Percentiles rank a stretch among this genome's conserved stretches.
Conservation (phyloP, 768 basidiomycete genomes). For the Rhodotorula babjevae region DNA sequence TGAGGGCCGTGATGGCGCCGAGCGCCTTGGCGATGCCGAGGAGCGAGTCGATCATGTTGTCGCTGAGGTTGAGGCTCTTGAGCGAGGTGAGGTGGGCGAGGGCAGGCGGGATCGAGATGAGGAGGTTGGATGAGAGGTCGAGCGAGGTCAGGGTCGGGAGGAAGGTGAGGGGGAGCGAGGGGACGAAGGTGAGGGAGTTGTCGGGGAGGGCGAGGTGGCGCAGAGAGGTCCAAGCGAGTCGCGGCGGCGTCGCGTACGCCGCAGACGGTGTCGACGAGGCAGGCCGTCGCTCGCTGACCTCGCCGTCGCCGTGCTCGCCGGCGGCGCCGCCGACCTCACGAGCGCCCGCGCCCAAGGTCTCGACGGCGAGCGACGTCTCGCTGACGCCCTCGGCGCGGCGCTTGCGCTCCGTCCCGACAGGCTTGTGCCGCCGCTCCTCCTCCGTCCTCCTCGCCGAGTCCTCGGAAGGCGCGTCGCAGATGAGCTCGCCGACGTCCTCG, state of each 20-base stretch:
- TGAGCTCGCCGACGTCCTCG: conserved; percentile 71
- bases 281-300: background rate
- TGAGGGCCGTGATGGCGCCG: conserved; percentile 69
- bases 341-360: too few relatives aligned
- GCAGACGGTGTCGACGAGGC: background rate
- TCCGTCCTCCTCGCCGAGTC: conserved; percentile 62
- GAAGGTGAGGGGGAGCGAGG: conserved; percentile 60
- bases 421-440: conserved; percentile 45
- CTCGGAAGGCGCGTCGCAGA: conserved; percentile 70
- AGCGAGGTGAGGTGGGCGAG: conserved; percentile 71
- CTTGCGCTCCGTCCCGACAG: conserved; percentile 12
- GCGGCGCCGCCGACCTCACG: too few relatives aligned
- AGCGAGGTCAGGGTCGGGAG: conserved; percentile 70
- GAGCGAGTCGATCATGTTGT: conserved; percentile 96
- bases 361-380: background rate
- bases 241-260: conserved; percentile 24
- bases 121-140: conserved; percentile 71
- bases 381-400: conserved; percentile 5
- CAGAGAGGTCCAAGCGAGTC: conserved; percentile 53
- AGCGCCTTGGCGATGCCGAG: conserved; percentile 77
- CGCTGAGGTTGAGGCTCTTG: conserved; percentile 83
- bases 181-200: conserved; percentile 74
- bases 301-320: background rate
- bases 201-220: conserved; percentile 71
- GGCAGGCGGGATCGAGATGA: conserved; percentile 77